phyloP scores from a whole-genome alignment of 192 early-diverging fungal species.

The Backusella psychrophila region DNA sequence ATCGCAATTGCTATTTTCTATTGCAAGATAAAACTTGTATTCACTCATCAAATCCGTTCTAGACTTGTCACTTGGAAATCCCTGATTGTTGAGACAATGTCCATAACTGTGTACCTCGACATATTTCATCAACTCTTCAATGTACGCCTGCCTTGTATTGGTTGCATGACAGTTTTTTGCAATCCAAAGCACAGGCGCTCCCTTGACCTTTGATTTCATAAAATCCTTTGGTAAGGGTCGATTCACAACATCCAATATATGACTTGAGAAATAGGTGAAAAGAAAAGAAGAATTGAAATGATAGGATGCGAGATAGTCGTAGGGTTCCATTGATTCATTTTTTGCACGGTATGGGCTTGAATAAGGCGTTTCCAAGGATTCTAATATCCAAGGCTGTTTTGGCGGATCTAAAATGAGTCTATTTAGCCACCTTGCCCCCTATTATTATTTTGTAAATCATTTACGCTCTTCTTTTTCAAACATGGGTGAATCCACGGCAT shows the following conservation, averaged over 20 bases:
- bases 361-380: slow-evolving; percentile 13
- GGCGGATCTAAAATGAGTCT: not conserved
- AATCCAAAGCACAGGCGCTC: slow-evolving; percentile 19
- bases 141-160: slow-evolving; percentile 1
- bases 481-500: slow-evolving; percentile 6
- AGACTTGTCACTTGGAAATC: slow-evolving; percentile 1
- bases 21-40: slow-evolving; percentile 22
- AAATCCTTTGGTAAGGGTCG: slow-evolving; percentile 21
- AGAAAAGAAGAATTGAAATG: slow-evolving; percentile 9
- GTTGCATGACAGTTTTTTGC: slow-evolving; percentile 19
- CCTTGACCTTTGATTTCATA: not conserved
- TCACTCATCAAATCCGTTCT: slow-evolving; percentile 18
- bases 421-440: not conserved
- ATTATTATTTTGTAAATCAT: not conserved
- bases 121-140: slow-evolving; percentile 18
- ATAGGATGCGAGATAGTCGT: slow-evolving; percentile 21
- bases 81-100: slow-evolving; percentile 10
- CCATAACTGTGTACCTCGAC: slow-evolving; percentile 10
- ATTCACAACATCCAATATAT: slow-evolving; percentile 11
- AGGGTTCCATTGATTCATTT: slow-evolving; percentile 5
- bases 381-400: slow-evolving; percentile 19
- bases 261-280: slow-evolving; percentile 12
- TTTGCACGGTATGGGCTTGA: slow-evolving; percentile 1
- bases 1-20: slow-evolving; percentile 23
- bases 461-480: not conserved